These are phyloP conservation scores for Pueraria montana DNA, from an alignment of 306 rosid species.

Conservation along the genomic window DNA sequence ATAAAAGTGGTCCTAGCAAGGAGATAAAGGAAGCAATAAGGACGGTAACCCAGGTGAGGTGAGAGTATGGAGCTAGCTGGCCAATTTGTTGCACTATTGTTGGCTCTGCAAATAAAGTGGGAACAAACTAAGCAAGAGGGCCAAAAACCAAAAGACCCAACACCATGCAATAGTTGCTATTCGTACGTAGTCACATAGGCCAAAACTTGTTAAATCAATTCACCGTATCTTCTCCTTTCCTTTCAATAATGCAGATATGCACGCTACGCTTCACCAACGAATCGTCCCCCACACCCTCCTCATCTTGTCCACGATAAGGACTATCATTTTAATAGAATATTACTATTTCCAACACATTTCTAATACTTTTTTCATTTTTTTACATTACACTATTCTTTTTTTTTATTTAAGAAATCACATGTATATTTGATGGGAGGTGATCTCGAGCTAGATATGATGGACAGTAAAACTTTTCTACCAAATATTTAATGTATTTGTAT, in stretches of 20 bases:
- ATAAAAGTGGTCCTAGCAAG: constrained; percentile 44
- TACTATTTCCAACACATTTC: neutral
- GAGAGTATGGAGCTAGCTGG: constrained; percentile 12
- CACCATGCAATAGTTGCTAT: constrained; percentile 53
- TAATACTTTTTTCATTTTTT: too few species aligned
- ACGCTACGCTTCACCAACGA: constrained; percentile 31
- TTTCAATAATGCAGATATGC: constrained; percentile 62
- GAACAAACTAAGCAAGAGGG: constrained; percentile 49
- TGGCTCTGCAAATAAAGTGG: constrained; percentile 34
- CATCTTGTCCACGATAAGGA: constrained; percentile 48
- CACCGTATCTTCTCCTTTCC: constrained; percentile 51
- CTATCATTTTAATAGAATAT: constrained; percentile 38
- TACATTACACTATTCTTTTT: too few species aligned
- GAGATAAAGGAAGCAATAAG: constrained; percentile 34
- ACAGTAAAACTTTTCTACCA: too few species aligned
- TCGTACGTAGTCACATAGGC: constrained; percentile 51
- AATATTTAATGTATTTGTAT: too few species aligned
- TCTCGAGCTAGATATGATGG: too few species aligned
- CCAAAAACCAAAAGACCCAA: constrained; percentile 48
- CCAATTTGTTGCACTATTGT: constrained; percentile 50
- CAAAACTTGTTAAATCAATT: constrained; percentile 54
- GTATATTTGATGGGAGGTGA: too few species aligned
- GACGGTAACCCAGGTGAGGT: constrained; percentile 25
- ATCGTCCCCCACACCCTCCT: constrained; percentile 54
- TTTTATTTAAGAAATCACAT: too few species aligned